These are phyloP conservation scores for Malus hybrid DNA, from an alignment of 331 rosid species.

Conservation along the genomic window DNA sequence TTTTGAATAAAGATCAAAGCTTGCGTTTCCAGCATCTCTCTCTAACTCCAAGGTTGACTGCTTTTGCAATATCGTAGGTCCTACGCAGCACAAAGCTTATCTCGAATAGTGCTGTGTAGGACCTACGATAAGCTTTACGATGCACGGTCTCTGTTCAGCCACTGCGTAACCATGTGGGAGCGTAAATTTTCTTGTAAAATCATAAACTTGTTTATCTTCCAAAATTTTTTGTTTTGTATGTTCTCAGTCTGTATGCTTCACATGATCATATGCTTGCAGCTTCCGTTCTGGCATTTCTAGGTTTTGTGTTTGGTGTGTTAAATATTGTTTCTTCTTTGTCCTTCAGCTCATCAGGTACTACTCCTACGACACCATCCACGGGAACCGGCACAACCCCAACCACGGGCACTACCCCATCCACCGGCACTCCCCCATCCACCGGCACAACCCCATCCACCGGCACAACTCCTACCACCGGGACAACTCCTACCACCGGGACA, in stretches of 20 bases:
- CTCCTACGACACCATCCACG: neutral
- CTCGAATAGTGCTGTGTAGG: neutral
- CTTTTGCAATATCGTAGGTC: neutral
- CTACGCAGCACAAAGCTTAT: no score
- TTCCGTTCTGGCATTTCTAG: neutral
- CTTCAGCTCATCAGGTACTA: neutral
- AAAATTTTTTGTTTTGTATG: neutral
- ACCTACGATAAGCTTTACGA: neutral
- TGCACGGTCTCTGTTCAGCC: neutral
- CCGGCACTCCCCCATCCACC: no score
- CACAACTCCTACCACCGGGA: no score
- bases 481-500: constrained; percentile 12
- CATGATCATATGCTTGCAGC: neutral
- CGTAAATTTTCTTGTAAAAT: neutral
- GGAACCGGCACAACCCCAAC: neutral
- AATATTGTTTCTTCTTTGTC: neutral
- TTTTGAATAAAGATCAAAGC: neutral
- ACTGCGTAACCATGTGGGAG: neutral
- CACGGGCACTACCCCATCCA: no score
- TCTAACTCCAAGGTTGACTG: neutral
- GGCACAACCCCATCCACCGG: no score
- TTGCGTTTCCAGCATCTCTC: neutral
- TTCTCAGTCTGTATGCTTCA: neutral
- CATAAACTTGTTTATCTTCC: neutral
- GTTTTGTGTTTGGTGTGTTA: neutral